These are phyloP conservation scores for Rosellinia necatrix DNA, from an alignment of 2,329 filamentous ascomycete genomes.

Conservation along the genomic window DNA sequence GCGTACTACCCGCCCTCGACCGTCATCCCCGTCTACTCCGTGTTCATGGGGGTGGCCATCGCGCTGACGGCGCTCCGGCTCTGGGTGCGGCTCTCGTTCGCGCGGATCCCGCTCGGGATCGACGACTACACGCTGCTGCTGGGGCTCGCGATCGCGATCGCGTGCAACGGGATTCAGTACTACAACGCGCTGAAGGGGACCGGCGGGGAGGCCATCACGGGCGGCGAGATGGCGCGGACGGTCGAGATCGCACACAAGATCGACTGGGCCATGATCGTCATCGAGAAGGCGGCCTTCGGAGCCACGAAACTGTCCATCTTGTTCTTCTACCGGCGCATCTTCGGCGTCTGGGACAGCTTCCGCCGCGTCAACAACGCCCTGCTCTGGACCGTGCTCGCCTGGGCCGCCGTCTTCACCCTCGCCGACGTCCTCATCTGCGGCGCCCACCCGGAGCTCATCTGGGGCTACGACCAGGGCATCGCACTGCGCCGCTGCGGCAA, in stretches of 20 bases:
- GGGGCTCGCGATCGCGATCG: constrained; percentile 16
- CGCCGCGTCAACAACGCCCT: constrained; percentile 20
- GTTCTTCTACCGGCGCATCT: constrained; percentile 28
- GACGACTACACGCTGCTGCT: constrained; percentile 22
- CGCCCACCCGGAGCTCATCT: constrained; percentile 21
- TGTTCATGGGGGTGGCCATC: constrained; percentile 24
- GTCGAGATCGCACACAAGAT: constrained; percentile 22
- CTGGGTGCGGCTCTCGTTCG: constrained; percentile 24
- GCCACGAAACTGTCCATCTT: constrained; percentile 42
- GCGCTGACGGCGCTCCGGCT: constrained; percentile 21
- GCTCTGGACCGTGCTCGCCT: constrained; percentile 21
- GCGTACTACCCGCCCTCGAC: constrained; percentile 23
- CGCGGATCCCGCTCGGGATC: constrained; percentile 12
- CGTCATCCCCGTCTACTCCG: constrained; percentile 27
- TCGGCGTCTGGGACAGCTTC: constrained; percentile 26
- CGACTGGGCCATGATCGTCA: constrained; percentile 28
- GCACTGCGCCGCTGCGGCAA: constrained; percentile 21
- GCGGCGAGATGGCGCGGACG: constrained; percentile 12
- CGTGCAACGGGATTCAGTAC: constrained; percentile 27
- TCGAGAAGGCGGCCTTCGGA: constrained; percentile 36
- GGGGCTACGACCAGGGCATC: constrained; percentile 23
- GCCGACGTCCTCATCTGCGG: constrained; percentile 27
- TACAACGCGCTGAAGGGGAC: constrained; percentile 25
- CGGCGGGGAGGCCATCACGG: constrained; percentile 24
- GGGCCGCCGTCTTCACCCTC: constrained; percentile 19